A percentile compares a stretch with the other conserved stretches of the same genome.
These are phyloP conservation scores for Ustilago trichophora DNA, from an alignment of 1,284 basidiomycete genomes.

Conservation along the genomic window DNA sequence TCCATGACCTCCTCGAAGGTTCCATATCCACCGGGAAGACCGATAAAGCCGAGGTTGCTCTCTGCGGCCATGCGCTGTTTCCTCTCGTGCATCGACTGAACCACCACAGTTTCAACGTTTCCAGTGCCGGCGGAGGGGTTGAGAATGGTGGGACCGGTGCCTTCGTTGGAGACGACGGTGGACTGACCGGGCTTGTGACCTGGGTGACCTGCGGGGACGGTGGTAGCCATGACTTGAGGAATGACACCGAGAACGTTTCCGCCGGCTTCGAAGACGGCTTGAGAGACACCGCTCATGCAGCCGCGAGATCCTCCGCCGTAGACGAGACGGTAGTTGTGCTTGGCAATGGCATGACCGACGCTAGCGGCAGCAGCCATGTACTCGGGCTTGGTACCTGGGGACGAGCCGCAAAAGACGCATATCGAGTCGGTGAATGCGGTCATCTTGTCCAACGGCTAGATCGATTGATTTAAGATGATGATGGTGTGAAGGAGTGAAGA, in stretches of 20 bases:
- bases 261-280: conserved; percentile 74
- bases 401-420: conserved; percentile 66
- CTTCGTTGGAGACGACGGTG: conserved; percentile 44
- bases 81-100: conserved; percentile 88
- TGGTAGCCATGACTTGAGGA: conserved; percentile 76
- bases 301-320: conserved; percentile 87
- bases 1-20: conserved; percentile 91
- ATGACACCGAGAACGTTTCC: conserved; percentile 83
- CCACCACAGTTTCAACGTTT: conserved; percentile 64
- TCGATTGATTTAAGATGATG: background rate
- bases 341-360: conserved; percentile 78
- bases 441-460: conserved; percentile 6
- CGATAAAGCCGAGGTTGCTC: conserved; percentile 78
- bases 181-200: conserved; percentile 23
- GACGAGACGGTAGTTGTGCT: conserved; percentile 75
- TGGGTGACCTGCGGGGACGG: conserved; percentile 42
- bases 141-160: conserved; percentile 61
- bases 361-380: conserved; percentile 69
- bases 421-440: conserved; percentile 46
- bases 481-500: too few species aligned
- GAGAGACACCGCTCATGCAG: conserved; percentile 85
- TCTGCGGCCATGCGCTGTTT: conserved; percentile 86
- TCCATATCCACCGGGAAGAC: conserved; percentile 87
- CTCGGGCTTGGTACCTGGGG: conserved; percentile 53
- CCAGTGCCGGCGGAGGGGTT: conserved; percentile 21